Evolutionary conservation across 495 filamentous ascomycete species (phyloP), one percentile per base, ranked within the genome.

Genomic region (Darksidea phi): DNA sequence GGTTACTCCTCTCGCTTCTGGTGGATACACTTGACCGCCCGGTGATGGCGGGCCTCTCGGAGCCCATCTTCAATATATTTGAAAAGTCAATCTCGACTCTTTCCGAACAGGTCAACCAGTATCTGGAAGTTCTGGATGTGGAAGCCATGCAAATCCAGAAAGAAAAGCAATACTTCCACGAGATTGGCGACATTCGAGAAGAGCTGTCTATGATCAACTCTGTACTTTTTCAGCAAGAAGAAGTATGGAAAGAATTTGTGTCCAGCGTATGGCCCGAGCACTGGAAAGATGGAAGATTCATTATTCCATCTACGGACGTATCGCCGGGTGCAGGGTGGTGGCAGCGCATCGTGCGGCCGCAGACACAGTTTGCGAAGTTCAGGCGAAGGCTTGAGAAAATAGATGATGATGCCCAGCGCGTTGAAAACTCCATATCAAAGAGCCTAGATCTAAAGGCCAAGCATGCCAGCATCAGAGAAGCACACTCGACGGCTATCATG

Each of bases 401-500:
- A 1, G 54, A 57, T 15, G 41, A 57, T 13, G 54, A 48, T 13
- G 54, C 54, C 6, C 10, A 57, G 23, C 15, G 54, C 17, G 41
- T 57, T 8, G 54, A 57, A 24, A n/a, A 24, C 4, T 48, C 54
- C 20, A 37, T 57, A 3, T 7, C 21, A 5, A 20, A n/a, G 2
- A 48, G 11, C 6, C 26, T 59, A 1, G 48, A 59, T 26, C 28
- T 59, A 8, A 73, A 73, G 51, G 58, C 64, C 23, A 72, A 70
- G 38, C 64, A 73, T n/a, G 61, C 70, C 6, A 70, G 59, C 36
- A 64, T 63, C 6, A 62, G 53, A 46, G 71, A 73, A 43, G 67
- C 71, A 0, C 61, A 67, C 7, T 63, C 57, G 36, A 56, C 41
- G 2, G 51, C 53, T 18, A 53, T 68, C 49, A 53, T 73, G 21